phyloP scores from a whole-genome alignment of 148 eudicot genomes.

The Silene latifolia region DNA sequence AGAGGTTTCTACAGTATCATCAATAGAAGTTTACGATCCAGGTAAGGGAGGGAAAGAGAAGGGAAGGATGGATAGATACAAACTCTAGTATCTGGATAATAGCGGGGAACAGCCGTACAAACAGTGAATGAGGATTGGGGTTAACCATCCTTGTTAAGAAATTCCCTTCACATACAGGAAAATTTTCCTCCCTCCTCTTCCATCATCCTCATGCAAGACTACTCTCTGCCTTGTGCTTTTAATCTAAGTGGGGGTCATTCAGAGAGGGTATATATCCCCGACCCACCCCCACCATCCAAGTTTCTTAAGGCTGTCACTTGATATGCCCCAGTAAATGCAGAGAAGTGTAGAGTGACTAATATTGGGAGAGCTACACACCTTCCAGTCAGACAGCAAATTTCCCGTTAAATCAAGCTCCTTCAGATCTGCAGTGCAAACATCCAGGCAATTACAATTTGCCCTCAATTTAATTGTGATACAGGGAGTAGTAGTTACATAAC shows the following conservation, averaged over 20 bases:
- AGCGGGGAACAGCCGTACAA: no score
- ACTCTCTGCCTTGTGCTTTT: not conserved
- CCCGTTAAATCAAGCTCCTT: constrained; percentile 97
- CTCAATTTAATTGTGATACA: no score
- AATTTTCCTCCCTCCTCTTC: not conserved
- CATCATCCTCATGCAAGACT: not conserved
- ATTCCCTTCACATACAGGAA: not conserved
- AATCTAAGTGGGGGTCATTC: not conserved
- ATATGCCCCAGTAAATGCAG: not conserved
- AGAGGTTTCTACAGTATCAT: no score
- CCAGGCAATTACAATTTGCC: not conserved
- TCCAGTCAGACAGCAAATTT: constrained; percentile 81
- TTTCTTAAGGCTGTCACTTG: constrained; percentile 5
- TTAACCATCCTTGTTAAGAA: no score
- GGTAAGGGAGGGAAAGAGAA: no score
- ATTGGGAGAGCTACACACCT: constrained; percentile 38
- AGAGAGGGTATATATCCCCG: not conserved
- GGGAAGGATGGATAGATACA: no score
- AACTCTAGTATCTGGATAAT: no score
- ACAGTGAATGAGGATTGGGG: no score
- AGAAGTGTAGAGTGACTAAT: not conserved
- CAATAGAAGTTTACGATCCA: no score
- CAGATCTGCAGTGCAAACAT: constrained; percentile 51
- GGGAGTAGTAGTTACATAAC: no score
- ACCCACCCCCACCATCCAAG: no score